A percentile compares a stretch with the other conserved stretches of the same genome.
Conservation (phyloP, 768 basidiomycete species). For the Russula compacta region DNA sequence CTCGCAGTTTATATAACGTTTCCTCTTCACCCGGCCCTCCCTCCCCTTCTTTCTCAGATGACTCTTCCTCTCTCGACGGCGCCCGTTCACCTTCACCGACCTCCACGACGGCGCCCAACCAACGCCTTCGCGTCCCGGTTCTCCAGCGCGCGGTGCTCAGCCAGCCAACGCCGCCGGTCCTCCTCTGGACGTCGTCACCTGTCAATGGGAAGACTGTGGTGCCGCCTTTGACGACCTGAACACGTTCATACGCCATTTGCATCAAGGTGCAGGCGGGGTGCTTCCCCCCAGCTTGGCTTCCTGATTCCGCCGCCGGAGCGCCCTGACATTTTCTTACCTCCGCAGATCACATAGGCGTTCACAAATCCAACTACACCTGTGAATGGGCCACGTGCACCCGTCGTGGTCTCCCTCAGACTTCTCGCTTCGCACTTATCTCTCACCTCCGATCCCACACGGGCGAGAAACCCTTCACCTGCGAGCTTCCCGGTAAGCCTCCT, state of each 20-base stretch:
- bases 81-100: constrained; percentile 10
- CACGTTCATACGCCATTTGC: constrained; percentile 75
- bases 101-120: constrained; percentile 24
- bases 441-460: constrained; percentile 91
- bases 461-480: constrained; percentile 86
- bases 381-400: constrained; percentile 82
- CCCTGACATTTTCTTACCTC: constrained; percentile 16
- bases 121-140: constrained; percentile 30
- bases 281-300: neutral
- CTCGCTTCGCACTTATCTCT: constrained; percentile 82
- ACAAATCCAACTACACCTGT: constrained; percentile 81
- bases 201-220: constrained; percentile 80
- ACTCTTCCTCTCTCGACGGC: constrained; percentile 20
- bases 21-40: constrained; percentile 33
- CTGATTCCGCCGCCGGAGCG: constrained; percentile 2
- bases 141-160: constrained; percentile 27
- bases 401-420: constrained; percentile 75
- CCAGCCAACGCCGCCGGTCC: constrained; percentile 16
- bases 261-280: constrained; percentile 47
- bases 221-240: constrained; percentile 62
- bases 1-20: constrained; percentile 30
- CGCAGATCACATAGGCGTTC: constrained; percentile 71
- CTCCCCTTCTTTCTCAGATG: constrained; percentile 32
- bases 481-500: constrained; percentile 56
- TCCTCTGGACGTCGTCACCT: constrained; percentile 51